A percentile compares a stretch with the other conserved stretches of the same genome.
phyloP scores from a whole-genome alignment of 2,329 filamentous ascomycete genomes.

The Emergomyces africanus region DNA sequence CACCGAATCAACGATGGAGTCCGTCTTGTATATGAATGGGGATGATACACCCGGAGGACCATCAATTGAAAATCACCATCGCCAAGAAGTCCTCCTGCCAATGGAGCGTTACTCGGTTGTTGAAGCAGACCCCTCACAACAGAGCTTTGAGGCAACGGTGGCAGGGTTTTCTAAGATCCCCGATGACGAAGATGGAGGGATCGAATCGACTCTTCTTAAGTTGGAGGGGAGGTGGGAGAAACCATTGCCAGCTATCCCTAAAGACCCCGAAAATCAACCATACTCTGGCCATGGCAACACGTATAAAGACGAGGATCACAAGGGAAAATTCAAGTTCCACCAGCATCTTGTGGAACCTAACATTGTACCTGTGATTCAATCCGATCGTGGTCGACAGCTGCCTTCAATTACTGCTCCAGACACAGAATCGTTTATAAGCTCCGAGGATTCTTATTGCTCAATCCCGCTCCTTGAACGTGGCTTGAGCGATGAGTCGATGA shows the following conservation, averaged over 20 bases:
- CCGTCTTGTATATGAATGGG: conserved; percentile 16
- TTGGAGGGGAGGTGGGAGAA: conserved; percentile 75
- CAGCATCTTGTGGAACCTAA: background rate
- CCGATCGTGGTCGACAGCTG: conserved; percentile 3
- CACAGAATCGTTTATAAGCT: conserved; percentile 41
- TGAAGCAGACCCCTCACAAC: conserved; percentile 43
- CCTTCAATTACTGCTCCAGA: conserved; percentile 23
- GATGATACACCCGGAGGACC: conserved; percentile 6
- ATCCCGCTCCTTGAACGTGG: conserved; percentile 64
- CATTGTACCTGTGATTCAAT: background rate
- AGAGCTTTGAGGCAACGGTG: conserved; percentile 67
- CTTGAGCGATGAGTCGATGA: conserved; percentile 36
- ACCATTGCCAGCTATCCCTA: conserved; percentile 20
- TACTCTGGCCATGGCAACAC: background rate
- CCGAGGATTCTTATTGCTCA: conserved; percentile 62
- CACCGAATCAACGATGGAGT: conserved; percentile 20
- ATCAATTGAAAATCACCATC: background rate
- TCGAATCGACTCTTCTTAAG: conserved; percentile 86
- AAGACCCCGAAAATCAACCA: background rate
- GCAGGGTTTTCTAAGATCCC: conserved; percentile 78
- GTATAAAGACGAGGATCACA: conserved; percentile 9
- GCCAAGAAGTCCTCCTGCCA: conserved; percentile 16
- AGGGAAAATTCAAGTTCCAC: background rate
- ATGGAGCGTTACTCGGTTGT: conserved; percentile 30
- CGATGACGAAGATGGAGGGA: conserved; percentile 76